phyloP scores from a whole-genome alignment of 768 basidiomycete species.

The Hericium alpestre region DNA sequence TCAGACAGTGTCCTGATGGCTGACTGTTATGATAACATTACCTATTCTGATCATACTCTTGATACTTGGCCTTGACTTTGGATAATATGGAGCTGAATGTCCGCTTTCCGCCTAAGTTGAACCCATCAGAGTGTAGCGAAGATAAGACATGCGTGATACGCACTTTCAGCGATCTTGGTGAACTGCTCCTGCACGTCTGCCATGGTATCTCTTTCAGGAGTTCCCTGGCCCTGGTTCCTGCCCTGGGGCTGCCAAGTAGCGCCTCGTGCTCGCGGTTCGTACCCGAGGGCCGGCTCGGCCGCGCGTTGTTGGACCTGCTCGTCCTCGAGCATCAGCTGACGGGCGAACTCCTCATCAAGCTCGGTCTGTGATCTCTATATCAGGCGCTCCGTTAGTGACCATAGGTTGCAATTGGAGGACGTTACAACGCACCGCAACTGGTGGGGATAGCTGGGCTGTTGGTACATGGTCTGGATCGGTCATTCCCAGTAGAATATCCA shows the following conservation, averaged over 20 bases:
- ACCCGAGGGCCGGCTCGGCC: conserved; percentile 15
- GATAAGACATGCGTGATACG: conserved; percentile 17
- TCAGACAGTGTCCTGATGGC: background rate
- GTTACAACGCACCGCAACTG: conserved; percentile 18
- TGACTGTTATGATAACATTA: conserved; percentile 9
- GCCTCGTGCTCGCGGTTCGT: conserved; percentile 11
- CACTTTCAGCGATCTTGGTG: conserved; percentile 69
- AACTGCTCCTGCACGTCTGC: conserved; percentile 67
- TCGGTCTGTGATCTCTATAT: conserved; percentile 45
- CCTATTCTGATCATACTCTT: conserved; percentile 60
- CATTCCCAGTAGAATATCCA: conserved; percentile 75
- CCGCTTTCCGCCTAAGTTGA: conserved; percentile 46
- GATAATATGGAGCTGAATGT: conserved; percentile 62
- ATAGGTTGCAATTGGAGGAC: background rate
- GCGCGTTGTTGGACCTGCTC: conserved; percentile 16
- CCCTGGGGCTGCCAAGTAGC: background rate
- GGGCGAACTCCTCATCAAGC: conserved; percentile 71
- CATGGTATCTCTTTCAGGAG: conserved; percentile 37
- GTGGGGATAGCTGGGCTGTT: conserved; percentile 13
- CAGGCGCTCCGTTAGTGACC: background rate
- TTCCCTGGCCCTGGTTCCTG: conserved; percentile 4
- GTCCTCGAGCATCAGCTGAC: conserved; percentile 55
- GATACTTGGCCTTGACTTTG: conserved; percentile 77
- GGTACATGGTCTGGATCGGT: conserved; percentile 69
- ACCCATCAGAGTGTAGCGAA: background rate